phyloP scores from a whole-genome alignment of 2,329 filamentous ascomycete species.

The Cordyceps fumosorosea region DNA sequence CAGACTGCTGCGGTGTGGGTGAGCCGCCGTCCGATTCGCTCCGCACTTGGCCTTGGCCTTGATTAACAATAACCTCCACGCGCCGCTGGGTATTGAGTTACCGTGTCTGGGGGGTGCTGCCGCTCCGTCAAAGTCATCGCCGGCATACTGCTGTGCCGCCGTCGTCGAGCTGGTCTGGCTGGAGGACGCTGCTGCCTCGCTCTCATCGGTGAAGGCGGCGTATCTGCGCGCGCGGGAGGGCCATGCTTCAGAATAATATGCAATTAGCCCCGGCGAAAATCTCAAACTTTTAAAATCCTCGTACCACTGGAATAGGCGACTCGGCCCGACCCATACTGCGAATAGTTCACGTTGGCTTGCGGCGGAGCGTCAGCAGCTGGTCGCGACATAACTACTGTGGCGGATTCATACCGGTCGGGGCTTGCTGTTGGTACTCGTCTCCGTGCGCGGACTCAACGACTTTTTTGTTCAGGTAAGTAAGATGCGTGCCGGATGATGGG shows the following conservation, averaged over 20 bases:
- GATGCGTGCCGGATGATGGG: too few relatives aligned
- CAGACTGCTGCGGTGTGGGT: conserved; percentile 1
- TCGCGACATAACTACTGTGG: neutral
- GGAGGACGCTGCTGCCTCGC: conserved; percentile 1
- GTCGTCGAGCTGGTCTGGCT: neutral
- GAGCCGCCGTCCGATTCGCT: conserved; percentile 5
- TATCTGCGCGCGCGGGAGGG: neutral
- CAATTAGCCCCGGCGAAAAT: neutral
- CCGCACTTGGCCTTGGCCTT: neutral
- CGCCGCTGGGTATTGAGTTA: neutral
- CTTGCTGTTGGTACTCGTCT: neutral
- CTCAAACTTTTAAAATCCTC: neutral
- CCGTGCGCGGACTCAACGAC: neutral
- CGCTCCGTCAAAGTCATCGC: neutral
- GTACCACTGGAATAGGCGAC: neutral
- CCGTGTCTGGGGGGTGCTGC: neutral
- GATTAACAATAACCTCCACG: neutral
- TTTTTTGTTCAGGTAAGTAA: neutral
- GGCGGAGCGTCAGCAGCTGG: neutral
- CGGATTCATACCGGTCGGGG: neutral
- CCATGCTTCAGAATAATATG: neutral
- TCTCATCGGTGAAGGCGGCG: neutral
- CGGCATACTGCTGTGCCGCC: neutral
- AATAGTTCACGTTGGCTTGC: neutral
- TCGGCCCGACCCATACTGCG: neutral